These are phyloP conservation scores for Fusarium veterinarium DNA, from an alignment of 2,329 filamentous ascomycete genomes.

Conservation along the genomic window DNA sequence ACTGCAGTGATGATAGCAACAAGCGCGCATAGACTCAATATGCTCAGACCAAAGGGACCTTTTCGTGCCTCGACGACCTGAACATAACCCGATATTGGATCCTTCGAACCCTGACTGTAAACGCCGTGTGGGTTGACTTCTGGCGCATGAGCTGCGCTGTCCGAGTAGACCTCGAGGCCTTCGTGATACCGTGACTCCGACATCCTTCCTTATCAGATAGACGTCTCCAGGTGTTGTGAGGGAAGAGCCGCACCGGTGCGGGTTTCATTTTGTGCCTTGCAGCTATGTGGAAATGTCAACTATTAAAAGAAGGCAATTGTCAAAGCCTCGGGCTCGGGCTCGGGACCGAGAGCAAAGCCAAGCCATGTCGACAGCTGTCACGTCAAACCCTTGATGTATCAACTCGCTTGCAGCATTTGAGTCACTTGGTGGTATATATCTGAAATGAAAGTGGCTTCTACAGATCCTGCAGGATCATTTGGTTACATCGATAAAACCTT, in stretches of 20 bases:
- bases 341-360: neutral
- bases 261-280: neutral
- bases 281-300: too few species aligned
- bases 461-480: neutral
- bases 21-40: neutral
- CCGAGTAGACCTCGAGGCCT: conserved; percentile 10
- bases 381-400: neutral
- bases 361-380: neutral
- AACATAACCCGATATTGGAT: neutral
- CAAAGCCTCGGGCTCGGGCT: neutral
- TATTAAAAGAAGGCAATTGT: neutral
- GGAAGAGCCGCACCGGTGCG: neutral
- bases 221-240: fast-evolving
- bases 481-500: neutral
- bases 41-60: conserved; percentile 1
- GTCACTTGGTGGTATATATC: neutral
- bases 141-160: conserved; percentile 10
- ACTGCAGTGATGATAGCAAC: conserved; percentile 4
- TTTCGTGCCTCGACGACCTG: neutral
- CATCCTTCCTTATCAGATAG: neutral
- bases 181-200: neutral
- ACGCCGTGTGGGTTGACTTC: neutral
- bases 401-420: neutral
- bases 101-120: neutral
- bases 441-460: neutral